Evolutionary conservation across 2,329 filamentous ascomycete genomes (phyloP), one percentile per base, ranked within the genome.

Genomic region (Fusarium caatingaense): DNA sequence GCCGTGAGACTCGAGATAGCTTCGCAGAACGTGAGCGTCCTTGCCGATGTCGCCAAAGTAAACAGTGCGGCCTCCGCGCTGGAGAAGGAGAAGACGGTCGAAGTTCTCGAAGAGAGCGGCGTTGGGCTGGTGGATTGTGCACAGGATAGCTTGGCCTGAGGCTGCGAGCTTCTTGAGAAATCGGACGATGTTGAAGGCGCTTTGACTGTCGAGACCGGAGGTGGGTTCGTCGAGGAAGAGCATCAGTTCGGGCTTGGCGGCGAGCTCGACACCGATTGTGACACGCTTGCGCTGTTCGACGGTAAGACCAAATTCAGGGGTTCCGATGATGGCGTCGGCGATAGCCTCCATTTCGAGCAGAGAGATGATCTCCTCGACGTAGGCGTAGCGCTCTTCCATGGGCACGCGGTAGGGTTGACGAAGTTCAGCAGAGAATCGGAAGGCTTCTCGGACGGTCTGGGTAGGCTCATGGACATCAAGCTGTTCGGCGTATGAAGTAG

Each of bases 191-290:
- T 92, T 92, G 82, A 91, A 93, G 20, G 92, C 91, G 60, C 86
- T 89, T 77, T 92, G 80, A 60, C 78, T 77, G 68, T 81, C 80
- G 2, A 94, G 87, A 59, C 92, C 92, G 4, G 89, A 92, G 0
- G 92, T 94, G 0, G 92, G 92, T 78, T 94, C 92, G 69, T 94
- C 92, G 40, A 94, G 81, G 84, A 94, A 94, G 23, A 94, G 85
- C 2, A 94, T 85, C 8, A 94, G 83, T 70, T 93, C 87, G 2
- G 92, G 92, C 80, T 92, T 96, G 18, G 94, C 94, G 11, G 93
- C 93, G 10, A 97, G 85, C 77, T 97, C 94, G 12, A 97, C 93
- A 73, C 93, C 94, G 63, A 97, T 97, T 1, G 94, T 97, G n/a
- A 97, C 88, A 74, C 93, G 92, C 80, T 90, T 90, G 51, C 87